Evolutionary conservation across 441 rosid genomes (phyloP).

Genomic region (Francoa sonchifolia): DNA sequence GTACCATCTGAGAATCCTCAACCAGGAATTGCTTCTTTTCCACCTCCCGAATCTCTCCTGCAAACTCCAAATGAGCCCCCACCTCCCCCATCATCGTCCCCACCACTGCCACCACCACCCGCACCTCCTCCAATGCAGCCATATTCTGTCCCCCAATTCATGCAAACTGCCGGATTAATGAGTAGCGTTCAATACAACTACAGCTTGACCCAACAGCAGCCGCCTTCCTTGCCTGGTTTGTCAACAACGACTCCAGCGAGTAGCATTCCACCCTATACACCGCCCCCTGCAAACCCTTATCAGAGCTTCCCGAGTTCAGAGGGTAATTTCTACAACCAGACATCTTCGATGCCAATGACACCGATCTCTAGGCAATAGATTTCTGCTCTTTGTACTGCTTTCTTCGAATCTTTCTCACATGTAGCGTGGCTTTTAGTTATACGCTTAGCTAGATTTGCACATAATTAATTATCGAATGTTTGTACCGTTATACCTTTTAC

Average conservation of each 20-base stretch:
- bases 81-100: slow-evolving; percentile 45
- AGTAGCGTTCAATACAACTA: slow-evolving; percentile 39
- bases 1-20: slow-evolving; percentile 27
- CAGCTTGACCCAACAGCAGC: slow-evolving; percentile 35
- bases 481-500: too few relatives aligned
- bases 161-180: slow-evolving; percentile 25
- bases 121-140: slow-evolving; percentile 52
- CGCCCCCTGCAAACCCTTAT: slow-evolving; percentile 28
- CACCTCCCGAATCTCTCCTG: slow-evolving; percentile 25
- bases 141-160: slow-evolving; percentile 27
- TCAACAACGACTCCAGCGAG: slow-evolving; percentile 21
- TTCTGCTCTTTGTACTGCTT: too few relatives aligned
- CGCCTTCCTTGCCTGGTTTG: slow-evolving; percentile 27
- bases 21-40: slow-evolving; percentile 18
- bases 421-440: too few relatives aligned
- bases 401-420: too few relatives aligned
- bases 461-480: too few relatives aligned
- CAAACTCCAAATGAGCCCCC: slow-evolving; percentile 23
- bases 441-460: too few relatives aligned
- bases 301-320: slow-evolving; percentile 50
- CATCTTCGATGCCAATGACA: slow-evolving; percentile 38
- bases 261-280: slow-evolving; percentile 26
- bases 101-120: slow-evolving; percentile 37
- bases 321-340: slow-evolving; percentile 42
- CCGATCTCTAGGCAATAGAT: slow-evolving; percentile 57